phyloP scores from a whole-genome alignment of 768 basidiomycete species.

The Tylopilus plumbeoviolaceoides region DNA sequence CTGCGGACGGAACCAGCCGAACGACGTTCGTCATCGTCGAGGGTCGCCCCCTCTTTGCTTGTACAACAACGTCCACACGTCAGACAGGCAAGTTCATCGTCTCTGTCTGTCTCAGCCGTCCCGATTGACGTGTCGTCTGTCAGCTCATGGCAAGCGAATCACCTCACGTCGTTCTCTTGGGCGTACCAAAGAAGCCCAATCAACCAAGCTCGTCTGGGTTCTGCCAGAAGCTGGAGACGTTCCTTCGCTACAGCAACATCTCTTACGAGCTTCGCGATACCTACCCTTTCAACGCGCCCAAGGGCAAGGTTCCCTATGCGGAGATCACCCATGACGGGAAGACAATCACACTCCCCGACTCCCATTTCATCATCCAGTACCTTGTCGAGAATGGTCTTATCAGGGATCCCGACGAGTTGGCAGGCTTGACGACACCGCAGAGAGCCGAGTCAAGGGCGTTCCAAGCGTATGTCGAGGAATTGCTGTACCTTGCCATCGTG shows the following conservation, averaged over 20 bases:
- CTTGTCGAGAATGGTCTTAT: constrained; percentile 24
- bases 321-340: constrained; percentile 25
- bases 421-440: constrained; percentile 24
- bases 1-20: background rate
- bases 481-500: constrained; percentile 27
- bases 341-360: constrained; percentile 25
- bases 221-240: constrained; percentile 33
- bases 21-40: too few species aligned
- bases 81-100: too few species aligned
- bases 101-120: too few species aligned
- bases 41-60: too few species aligned
- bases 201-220: constrained; percentile 28
- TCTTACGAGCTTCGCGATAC: constrained; percentile 28
- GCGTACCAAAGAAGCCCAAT: constrained; percentile 19
- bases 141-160: constrained; percentile 14
- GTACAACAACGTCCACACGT: too few species aligned
- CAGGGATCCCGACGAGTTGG: constrained; percentile 27
- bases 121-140: too few species aligned
- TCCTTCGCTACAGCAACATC: constrained; percentile 24
- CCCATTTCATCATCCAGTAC: constrained; percentile 33
- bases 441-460: constrained; percentile 33
- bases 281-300: constrained; percentile 26
- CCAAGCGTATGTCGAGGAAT: constrained; percentile 31
- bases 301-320: constrained; percentile 32
- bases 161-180: constrained; percentile 26